Evolutionary conservation across 306 rosid genomes (phyloP).

Genomic region (Urtica urens): DNA sequence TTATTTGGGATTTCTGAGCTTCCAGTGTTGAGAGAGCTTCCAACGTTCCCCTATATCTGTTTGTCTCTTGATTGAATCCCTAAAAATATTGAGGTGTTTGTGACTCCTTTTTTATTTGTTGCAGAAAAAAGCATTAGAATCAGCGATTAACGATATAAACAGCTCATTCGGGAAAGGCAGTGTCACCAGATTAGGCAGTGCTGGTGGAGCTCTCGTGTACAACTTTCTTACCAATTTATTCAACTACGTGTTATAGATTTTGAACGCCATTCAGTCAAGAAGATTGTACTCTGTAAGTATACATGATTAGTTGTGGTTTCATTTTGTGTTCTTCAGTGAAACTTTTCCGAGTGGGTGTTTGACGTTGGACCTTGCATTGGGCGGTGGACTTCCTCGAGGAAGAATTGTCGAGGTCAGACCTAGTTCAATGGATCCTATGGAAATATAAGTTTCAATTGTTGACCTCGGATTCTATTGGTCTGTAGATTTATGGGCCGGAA

Average conservation of each 20-base stretch:
- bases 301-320: too few species aligned
- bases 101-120: slow-evolving; percentile 13
- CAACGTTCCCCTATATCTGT: neutral
- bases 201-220: slow-evolving; percentile 98
- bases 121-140: slow-evolving; percentile 93
- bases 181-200: slow-evolving; percentile 94
- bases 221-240: slow-evolving; percentile 16
- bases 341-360: slow-evolving; percentile 98
- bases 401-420: slow-evolving; percentile 88
- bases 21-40: neutral
- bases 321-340: slow-evolving; percentile 50
- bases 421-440: neutral
- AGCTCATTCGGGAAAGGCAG: slow-evolving; percentile 91
- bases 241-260: neutral
- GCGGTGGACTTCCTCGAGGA: slow-evolving; percentile 96
- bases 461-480: neutral
- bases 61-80: neutral
- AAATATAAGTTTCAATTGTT: neutral
- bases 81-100: slow-evolving; percentile 5
- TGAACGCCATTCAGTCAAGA: too few species aligned
- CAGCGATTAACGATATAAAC: slow-evolving; percentile 93
- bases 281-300: slow-evolving; percentile 8
- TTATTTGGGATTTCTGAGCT: neutral
- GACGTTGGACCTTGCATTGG: slow-evolving; percentile 87
- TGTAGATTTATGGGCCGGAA: slow-evolving; percentile 98